Evolutionary conservation across 176 grass and related monocot species (phyloP), one percentile per base, ranked within the genome.

Genomic region (Carex parvula): DNA sequence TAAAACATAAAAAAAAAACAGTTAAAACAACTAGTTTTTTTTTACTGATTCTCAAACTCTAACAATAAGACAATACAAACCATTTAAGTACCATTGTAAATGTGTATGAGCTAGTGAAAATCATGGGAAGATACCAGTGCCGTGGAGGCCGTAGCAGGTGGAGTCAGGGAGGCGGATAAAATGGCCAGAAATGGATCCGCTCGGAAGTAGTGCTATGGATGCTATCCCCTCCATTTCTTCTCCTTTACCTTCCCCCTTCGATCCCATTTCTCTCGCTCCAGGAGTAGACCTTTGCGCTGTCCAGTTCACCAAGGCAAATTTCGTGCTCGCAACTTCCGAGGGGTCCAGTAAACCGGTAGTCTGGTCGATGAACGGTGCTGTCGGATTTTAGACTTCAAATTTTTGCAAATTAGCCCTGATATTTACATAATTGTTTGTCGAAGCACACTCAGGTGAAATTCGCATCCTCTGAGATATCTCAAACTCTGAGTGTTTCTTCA

Each of bases 111-210:
- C 44, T 35, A 46, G 37, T 42, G 64, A 41, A 12, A 55, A n/a
- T 26, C 58, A 35, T 42, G 64, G 75, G 58, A 61, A 64, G 12
- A 11, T 89, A 98, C 91, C 89, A 20, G 88, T 94, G 85, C 95
- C 95, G 0, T 98, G 95, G 41, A 98, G 91, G n/a, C 95, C 95
- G 60, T 93, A 98, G 86, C 92, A 98, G 80, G 88, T 70, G 67
- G 92, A 91, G n/a, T 89, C 84, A 5, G 89, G 91, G 22, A 95
- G 84, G n/a, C 89, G 84, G 57, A 98, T 94, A 90, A 98, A 95
- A 83, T 98, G 95, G 1, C 95, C 92, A 67, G 95, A 98, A 84
- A 98, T 93, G 52, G 88, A 83, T 22, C 95, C 95, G 64, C 89
- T 87, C 7, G 88, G 91, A 46, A 98, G 88, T 86, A 98, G 57